These are phyloP conservation scores for Skeletonema menzelii DNA, from an alignment of 108 stramenopile genomes.

Conservation along the genomic window DNA sequence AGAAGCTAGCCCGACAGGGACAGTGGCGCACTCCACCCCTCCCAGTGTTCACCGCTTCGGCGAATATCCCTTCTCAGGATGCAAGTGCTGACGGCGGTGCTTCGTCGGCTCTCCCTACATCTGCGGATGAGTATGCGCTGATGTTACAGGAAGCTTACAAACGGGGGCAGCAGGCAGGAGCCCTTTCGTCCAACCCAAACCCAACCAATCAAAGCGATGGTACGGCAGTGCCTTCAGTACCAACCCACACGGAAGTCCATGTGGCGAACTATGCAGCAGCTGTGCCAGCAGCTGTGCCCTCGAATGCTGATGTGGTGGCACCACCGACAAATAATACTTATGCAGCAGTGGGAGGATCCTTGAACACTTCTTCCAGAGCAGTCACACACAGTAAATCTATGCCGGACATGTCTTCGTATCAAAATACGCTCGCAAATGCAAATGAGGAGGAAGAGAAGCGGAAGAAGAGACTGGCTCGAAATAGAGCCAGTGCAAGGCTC, in stretches of 20 bases:
- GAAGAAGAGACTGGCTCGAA: slow-evolving; percentile 82
- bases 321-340: slow-evolving; percentile 6
- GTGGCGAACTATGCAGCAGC: slow-evolving; percentile 4
- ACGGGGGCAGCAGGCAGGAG: slow-evolving; percentile 71
- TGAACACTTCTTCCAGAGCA: slow-evolving; percentile 15
- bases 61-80: slow-evolving; percentile 2
- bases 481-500: slow-evolving; percentile 79
- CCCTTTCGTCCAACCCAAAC: slow-evolving; percentile 23
- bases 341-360: neutral
- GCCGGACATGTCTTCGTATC: slow-evolving; percentile 75
- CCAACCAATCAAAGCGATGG: neutral
- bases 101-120: slow-evolving; percentile 47
- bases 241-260: slow-evolving; percentile 6
- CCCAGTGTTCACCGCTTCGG: slow-evolving; percentile 55
- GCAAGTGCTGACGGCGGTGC: neutral
- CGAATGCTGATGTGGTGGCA: neutral
- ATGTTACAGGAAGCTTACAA: slow-evolving; percentile 86
- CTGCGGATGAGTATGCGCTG: slow-evolving; percentile 77
- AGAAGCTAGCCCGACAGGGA: slow-evolving; percentile 78
- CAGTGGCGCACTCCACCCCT: slow-evolving; percentile 88
- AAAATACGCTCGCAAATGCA: slow-evolving; percentile 20
- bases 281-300: slow-evolving; percentile 3
- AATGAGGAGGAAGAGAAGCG: slow-evolving; percentile 86
- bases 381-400: slow-evolving; percentile 57
- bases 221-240: neutral